phyloP scores from a whole-genome alignment of 768 basidiomycete species.

The Guyanaporus albipodus region DNA sequence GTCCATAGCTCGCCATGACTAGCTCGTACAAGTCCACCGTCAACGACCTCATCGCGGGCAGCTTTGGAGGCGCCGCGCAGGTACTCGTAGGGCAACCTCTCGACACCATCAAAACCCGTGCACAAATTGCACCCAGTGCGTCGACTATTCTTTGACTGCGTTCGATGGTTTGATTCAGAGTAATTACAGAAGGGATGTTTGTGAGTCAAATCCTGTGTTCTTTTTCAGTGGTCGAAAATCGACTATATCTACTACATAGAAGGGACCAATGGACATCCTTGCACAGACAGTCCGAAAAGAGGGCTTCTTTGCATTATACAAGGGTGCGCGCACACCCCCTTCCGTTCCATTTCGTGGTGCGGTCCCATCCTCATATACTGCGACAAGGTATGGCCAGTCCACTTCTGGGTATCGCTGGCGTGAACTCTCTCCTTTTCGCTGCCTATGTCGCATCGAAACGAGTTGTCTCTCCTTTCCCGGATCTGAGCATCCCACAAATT shows the following conservation, averaged over 20 bases:
- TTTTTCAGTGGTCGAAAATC: background rate
- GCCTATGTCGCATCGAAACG: conserved; percentile 82
- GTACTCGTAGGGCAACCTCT: conserved; percentile 93
- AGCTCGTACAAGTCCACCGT: conserved; percentile 47
- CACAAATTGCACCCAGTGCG: conserved; percentile 81
- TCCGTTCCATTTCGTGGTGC: background rate
- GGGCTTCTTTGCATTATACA: conserved; percentile 91
- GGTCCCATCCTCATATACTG: background rate
- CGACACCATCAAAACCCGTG: conserved; percentile 85
- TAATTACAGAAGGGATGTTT: conserved; percentile 73
- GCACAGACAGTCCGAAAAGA: conserved; percentile 77
- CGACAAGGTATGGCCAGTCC: conserved; percentile 78
- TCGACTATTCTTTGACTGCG: conserved; percentile 16
- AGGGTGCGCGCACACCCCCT: conserved; percentile 57
- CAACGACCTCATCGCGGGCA: conserved; percentile 85
- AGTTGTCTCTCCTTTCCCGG: conserved; percentile 83
- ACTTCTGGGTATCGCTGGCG: conserved; percentile 87
- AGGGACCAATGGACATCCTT: conserved; percentile 92
- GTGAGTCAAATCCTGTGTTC: conserved; percentile 47
- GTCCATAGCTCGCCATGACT: conserved; percentile 17
- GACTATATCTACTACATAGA: conserved; percentile 40
- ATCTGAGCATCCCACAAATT: conserved; percentile 73
- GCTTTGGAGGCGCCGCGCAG: conserved; percentile 90
- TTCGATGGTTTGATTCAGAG: background rate
- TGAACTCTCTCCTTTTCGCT: conserved; percentile 93